phyloP scores from a whole-genome alignment of 768 basidiomycete species.

The Kondoa subrosea region DNA sequence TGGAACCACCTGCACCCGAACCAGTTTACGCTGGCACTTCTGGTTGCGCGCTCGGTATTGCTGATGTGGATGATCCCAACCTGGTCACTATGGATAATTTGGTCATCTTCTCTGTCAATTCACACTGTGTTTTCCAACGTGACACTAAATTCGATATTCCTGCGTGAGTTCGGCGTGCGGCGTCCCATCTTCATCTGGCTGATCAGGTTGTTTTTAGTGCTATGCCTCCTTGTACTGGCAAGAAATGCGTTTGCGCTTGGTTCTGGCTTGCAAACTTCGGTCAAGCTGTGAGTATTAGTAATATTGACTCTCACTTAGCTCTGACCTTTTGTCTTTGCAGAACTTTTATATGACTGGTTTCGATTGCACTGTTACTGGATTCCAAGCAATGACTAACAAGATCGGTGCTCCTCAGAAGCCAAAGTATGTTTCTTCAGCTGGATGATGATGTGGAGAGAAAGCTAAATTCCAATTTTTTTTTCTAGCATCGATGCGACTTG shows the following conservation, averaged over 20 bases:
- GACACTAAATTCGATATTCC: slow-evolving; percentile 18
- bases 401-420: slow-evolving; percentile 2
- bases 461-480: neutral
- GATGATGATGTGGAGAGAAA: neutral
- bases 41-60: slow-evolving; percentile 17
- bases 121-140: slow-evolving; percentile 12
- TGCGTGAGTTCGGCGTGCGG: neutral
- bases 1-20: slow-evolving; percentile 4
- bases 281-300: slow-evolving; percentile 11
- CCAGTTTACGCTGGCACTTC: slow-evolving; percentile 8
- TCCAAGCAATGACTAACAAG: slow-evolving; percentile 5
- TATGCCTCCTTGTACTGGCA: slow-evolving; percentile 17
- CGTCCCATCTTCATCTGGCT: neutral
- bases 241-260: slow-evolving; percentile 19
- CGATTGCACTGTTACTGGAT: slow-evolving; percentile 17
- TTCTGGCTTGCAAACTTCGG: slow-evolving; percentile 1
- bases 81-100: slow-evolving; percentile 8
- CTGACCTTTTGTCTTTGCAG: neutral
- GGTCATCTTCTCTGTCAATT: slow-evolving; percentile 16
- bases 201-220: neutral
- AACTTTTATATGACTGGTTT: slow-evolving; percentile 15
- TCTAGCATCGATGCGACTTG: neutral
- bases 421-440: neutral
- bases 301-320: neutral
- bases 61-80: slow-evolving; percentile 13